Percentiles rank a stretch among this genome's conserved stretches.
Evolutionary conservation across 805 yeast genomes (phyloP).

Genomic region (Kuraishia molischiana): DNA sequence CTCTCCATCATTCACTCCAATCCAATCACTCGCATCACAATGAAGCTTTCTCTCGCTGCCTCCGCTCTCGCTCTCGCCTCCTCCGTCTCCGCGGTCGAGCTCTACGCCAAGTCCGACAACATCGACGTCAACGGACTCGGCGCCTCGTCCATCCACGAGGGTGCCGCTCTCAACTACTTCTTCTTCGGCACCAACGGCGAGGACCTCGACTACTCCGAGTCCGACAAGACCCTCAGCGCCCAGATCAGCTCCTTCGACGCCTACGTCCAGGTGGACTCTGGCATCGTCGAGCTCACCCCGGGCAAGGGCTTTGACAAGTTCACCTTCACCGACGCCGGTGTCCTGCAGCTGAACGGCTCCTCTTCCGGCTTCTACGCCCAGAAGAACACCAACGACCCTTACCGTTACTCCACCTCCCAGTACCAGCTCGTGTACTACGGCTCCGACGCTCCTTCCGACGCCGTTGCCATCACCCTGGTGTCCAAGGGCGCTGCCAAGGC

Average conservation of each 20-base stretch:
- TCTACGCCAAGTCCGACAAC: slow-evolving; percentile 17
- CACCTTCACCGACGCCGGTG: slow-evolving; percentile 1
- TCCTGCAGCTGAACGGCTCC: slow-evolving; percentile 20
- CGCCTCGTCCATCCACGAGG: slow-evolving; percentile 26
- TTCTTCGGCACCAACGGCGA: slow-evolving; percentile 16
- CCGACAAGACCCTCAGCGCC: slow-evolving; percentile 1
- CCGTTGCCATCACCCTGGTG: slow-evolving; percentile 1
- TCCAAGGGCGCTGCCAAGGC: slow-evolving; percentile 10
- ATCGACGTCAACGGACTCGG: slow-evolving; percentile 18
- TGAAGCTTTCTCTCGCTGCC: slow-evolving; percentile 8
- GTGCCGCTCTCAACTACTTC: slow-evolving; percentile 34
- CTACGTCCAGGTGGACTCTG: slow-evolving; percentile 1
- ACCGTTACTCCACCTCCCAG: slow-evolving; percentile 20
- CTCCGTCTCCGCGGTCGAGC: slow-evolving; percentile 9
- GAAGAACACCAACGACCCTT: slow-evolving; percentile 34
- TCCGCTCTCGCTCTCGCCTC: slow-evolving; percentile 8
- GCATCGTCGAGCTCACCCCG: slow-evolving; percentile 5
- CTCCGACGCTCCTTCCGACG: not conserved
- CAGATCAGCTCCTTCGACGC: not conserved
- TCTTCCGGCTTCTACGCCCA: slow-evolving; percentile 28
- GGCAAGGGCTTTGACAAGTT: slow-evolving; percentile 2
- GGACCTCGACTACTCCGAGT: slow-evolving; percentile 12
- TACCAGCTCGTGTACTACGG: slow-evolving; percentile 18
- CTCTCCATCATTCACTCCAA: no score
- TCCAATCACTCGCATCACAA: slow-evolving; percentile 1